Evolutionary conservation across 2,329 filamentous ascomycete genomes (phyloP).

Genomic region (Ophiocordyceps sinensis): DNA sequence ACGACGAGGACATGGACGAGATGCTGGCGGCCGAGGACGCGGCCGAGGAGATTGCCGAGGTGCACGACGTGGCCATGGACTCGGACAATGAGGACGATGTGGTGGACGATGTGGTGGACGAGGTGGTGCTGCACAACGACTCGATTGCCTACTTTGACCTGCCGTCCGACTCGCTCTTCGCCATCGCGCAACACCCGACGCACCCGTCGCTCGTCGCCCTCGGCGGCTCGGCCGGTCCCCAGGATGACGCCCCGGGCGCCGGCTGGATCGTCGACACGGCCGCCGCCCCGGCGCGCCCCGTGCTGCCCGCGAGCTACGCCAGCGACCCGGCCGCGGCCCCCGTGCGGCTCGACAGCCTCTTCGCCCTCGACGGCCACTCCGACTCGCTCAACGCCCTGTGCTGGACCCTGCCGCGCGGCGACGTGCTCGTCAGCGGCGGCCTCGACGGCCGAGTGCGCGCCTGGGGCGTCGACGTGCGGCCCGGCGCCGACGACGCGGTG

Average conservation of each 20-base stretch:
- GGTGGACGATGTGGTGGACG: no score
- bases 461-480: conserved; percentile 40
- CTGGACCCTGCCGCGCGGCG: conserved; percentile 72
- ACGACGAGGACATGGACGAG: conserved; percentile 40
- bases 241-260: conserved; percentile 52
- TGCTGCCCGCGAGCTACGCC: conserved; percentile 66
- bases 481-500: conserved; percentile 32
- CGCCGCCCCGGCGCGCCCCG: conserved; percentile 46
- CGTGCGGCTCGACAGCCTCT: conserved; percentile 48
- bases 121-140: conserved; percentile 79
- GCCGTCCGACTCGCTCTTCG: conserved; percentile 85
- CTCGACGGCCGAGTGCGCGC: conserved; percentile 71
- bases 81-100: conserved; percentile 59
- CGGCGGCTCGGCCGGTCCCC: conserved; percentile 54
- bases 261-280: conserved; percentile 74
- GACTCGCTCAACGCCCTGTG: conserved; percentile 80
- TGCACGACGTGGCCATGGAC: conserved; percentile 59
- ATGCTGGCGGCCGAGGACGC: conserved; percentile 67
- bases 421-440: conserved; percentile 75
- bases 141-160: conserved; percentile 82
- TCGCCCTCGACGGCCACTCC: conserved; percentile 73
- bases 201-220: conserved; percentile 69
- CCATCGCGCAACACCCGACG: conserved; percentile 82
- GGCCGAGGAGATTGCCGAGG: conserved; percentile 52
- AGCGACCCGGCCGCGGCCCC: conserved; percentile 38